Evolutionary conservation across 2,329 filamentous ascomycete genomes (phyloP).

Genomic region (Colletotrichum camelliae): DNA sequence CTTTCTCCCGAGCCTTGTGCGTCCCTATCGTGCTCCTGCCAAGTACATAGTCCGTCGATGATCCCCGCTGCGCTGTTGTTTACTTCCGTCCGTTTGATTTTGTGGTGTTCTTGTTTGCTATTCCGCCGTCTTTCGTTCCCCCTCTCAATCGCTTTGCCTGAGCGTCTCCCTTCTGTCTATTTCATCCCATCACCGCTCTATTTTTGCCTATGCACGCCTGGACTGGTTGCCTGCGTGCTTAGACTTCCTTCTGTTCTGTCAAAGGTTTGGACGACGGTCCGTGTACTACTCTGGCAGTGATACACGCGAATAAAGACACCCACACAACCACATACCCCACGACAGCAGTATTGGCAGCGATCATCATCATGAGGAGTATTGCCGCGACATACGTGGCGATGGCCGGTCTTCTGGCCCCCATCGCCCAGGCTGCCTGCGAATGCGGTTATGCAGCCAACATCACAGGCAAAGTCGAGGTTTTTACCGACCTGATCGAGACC

Average conservation of each 20-base stretch:
- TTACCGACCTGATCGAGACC: slow-evolving; percentile 74
- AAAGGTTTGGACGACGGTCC: background rate
- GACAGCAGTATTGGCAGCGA: background rate
- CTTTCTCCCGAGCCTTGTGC: background rate
- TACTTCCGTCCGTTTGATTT: background rate
- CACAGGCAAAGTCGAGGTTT: slow-evolving; percentile 51
- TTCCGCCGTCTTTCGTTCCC: background rate
- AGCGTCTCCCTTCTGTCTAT: background rate
- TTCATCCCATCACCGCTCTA: background rate
- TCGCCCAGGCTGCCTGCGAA: slow-evolving; percentile 56
- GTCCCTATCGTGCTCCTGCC: background rate
- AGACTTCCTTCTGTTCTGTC: background rate
- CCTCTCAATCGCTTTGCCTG: background rate
- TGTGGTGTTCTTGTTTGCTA: background rate
- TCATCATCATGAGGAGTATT: background rate
- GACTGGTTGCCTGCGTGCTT: background rate
- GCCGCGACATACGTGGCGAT: background rate
- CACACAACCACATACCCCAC: background rate
- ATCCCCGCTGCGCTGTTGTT: background rate
- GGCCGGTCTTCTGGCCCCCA: slow-evolving; percentile 10
- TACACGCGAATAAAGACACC: background rate
- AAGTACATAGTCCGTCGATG: background rate
- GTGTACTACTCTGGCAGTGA: background rate
- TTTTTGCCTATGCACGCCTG: background rate
- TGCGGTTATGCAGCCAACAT: slow-evolving; percentile 72